A percentile compares a stretch with the other conserved stretches of the same genome.
phyloP scores from a whole-genome alignment of 2,329 filamentous ascomycete genomes.

The Aquanectria penicillioides region DNA sequence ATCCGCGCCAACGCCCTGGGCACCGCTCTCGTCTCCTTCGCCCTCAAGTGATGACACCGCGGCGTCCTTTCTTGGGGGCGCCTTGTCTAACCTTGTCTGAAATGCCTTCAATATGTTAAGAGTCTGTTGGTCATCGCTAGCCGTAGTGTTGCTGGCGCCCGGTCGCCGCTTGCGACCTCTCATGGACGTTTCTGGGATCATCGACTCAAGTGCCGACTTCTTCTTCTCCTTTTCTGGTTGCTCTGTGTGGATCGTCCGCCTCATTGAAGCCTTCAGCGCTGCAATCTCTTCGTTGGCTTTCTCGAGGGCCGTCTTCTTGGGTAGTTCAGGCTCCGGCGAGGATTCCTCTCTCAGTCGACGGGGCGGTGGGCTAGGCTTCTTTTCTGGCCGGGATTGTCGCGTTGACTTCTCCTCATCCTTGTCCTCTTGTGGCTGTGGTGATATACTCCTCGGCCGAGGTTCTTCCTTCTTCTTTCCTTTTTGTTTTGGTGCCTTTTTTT shows the following conservation, averaged over 20 bases:
- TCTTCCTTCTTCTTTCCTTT: conserved; percentile 45
- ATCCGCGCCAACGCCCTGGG: conserved; percentile 53
- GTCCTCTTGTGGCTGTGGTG: conserved; percentile 26
- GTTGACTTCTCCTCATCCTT: conserved; percentile 20
- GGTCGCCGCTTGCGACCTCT: conserved; percentile 76
- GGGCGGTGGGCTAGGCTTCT: conserved; percentile 24
- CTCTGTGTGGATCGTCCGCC: conserved; percentile 65
- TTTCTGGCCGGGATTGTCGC: conserved; percentile 21
- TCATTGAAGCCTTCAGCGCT: conserved; percentile 84
- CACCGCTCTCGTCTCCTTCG: conserved; percentile 37
- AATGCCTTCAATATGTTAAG: conserved; percentile 82
- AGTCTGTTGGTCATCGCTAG: conserved; percentile 69
- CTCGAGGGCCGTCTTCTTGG: conserved; percentile 66
- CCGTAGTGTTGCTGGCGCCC: conserved; percentile 61
- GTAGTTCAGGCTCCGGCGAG: conserved; percentile 42
- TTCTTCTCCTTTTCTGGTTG: conserved; percentile 64
- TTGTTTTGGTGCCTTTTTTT: conserved; percentile 38
- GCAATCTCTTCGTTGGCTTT: conserved; percentile 83
- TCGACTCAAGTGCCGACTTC: conserved; percentile 74
- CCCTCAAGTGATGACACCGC: conserved; percentile 24
- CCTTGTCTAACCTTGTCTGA: conserved; percentile 76
- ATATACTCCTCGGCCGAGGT: conserved; percentile 20
- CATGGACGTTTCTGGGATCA: conserved; percentile 78
- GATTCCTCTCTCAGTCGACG: conserved; percentile 26
- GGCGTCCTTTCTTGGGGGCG: conserved; percentile 51